These are phyloP conservation scores for Monosporozyma aquatica DNA, from an alignment of 805 yeast species.

Conservation along the genomic window DNA sequence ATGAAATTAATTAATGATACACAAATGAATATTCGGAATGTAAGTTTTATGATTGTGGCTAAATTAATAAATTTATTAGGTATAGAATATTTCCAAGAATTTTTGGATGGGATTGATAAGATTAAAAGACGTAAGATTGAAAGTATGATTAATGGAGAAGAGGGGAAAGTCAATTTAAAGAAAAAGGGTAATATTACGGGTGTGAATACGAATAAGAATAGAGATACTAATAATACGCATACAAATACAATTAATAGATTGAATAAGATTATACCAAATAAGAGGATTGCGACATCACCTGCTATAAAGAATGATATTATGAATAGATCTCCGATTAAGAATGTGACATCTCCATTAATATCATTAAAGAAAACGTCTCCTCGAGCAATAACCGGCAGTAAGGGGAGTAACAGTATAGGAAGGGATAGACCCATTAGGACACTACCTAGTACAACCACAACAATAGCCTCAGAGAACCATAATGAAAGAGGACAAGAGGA, in stretches of 20 bases:
- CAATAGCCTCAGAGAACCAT: too few relatives aligned
- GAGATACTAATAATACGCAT: neutral
- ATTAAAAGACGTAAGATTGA: constrained; percentile 61
- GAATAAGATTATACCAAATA: constrained; percentile 42
- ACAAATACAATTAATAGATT: neutral
- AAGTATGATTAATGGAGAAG: constrained; percentile 40
- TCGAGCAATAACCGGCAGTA: too few relatives aligned
- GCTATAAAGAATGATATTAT: constrained; percentile 16
- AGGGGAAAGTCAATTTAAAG: neutral
- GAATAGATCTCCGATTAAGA: constrained; percentile 1
- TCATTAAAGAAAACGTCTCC: too few relatives aligned
- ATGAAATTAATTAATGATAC: constrained; percentile 56
- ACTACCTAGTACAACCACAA: too few relatives aligned
- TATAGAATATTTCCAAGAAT: constrained; percentile 50
- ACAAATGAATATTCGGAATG: constrained; percentile 72
- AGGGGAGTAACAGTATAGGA: too few relatives aligned
- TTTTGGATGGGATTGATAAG: constrained; percentile 66
- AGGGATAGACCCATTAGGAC: too few relatives aligned
- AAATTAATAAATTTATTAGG: constrained; percentile 78
- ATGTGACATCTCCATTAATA: neutral
- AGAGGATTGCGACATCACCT: constrained; percentile 66
- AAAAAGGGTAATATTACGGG: neutral
- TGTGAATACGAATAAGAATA: too few relatives aligned
- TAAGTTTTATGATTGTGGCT: constrained; percentile 72
- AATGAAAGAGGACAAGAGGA: neutral